Base-by-base conservation (phyloP, 148 eudicot species). In the Chenopodium formosanum region DNA sequence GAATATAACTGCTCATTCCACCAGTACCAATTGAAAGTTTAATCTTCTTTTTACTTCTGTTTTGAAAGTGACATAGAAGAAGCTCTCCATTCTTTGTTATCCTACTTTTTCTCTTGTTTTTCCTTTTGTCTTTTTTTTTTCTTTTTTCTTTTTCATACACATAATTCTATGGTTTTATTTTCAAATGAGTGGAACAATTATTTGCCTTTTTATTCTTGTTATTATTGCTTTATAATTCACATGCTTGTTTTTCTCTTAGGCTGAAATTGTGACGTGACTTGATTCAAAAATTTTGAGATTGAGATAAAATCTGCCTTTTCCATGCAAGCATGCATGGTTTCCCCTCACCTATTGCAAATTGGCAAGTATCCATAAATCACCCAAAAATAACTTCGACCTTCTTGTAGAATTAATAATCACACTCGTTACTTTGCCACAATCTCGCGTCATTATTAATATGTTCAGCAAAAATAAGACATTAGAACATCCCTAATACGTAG, bases 111-210 rank as follows among this genome's bases (percentile, higher is more conserved):
- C 11, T 53, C 19, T 23, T 77, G 48, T 63, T 77, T 70, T 71
- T 6, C 22, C 6, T 4, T 17, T 7, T 47, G 34, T 68, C 53
- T 50, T 62, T 62, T 62, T 11, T 20, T 22, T 1, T 58, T 58
- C 5, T 40, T 40, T 40, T 40, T 40, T 40, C 44, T 40, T 40
- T 40, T 4, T 40, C 44, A 6, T 40, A 40, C 27, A 62, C 66
- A 20, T 62, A 12, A 56, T 62, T n/a, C 66, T 62, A 62, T 6
- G 66, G 65, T 22, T 20, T 58, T 78, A 65, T 19, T 58, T 78
- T 78, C 44, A 65, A 65, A 65, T 78, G 58, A 64, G 70, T 44
- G 34, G 31, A 78, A 50, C 73, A 23, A 66, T 78, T 65, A 78
- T 78, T 78, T 47, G 60, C 73, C 56, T 16, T 40, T 78, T 78